Conservation (phyloP, 345 rosid genomes). For the Lepidium aucheri region DNA sequence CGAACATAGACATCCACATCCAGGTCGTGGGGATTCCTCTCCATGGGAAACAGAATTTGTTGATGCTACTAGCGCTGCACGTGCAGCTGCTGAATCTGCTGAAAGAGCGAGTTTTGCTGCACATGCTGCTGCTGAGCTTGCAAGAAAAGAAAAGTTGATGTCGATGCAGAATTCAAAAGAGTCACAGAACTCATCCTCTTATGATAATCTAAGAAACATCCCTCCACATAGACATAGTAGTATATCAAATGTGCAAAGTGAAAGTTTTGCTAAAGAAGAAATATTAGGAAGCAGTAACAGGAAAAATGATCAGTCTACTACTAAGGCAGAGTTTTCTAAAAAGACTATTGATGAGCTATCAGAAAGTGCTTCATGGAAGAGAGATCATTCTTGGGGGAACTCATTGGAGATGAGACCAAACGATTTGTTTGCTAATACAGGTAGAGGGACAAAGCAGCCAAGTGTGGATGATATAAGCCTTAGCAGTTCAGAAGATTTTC, state of each 20-base stretch:
- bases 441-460: conserved; percentile 30
- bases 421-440: conserved; percentile 24
- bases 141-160: conserved; percentile 45
- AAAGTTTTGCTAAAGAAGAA: conserved; percentile 9
- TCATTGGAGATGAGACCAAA: conserved; percentile 29
- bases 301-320: background rate
- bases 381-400: conserved; percentile 39
- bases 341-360: background rate
- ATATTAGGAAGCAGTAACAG: conserved; percentile 4
- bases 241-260: conserved; percentile 25
- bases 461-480: conserved; percentile 27
- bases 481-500: conserved; percentile 25
- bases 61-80: conserved; percentile 91
- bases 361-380: conserved; percentile 13
- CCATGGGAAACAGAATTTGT: conserved; percentile 63
- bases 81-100: conserved; percentile 94
- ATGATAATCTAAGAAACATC: conserved; percentile 22
- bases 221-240: background rate
- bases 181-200: conserved; percentile 23
- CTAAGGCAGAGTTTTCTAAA: background rate
- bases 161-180: conserved; percentile 34
- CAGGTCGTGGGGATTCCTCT: conserved; percentile 26
- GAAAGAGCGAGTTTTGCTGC: conserved; percentile 98
- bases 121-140: conserved; percentile 86
- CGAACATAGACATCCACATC: conserved; percentile 35